phyloP scores from a whole-genome alignment of 768 basidiomycete genomes.

The Gyrodon lividus region DNA sequence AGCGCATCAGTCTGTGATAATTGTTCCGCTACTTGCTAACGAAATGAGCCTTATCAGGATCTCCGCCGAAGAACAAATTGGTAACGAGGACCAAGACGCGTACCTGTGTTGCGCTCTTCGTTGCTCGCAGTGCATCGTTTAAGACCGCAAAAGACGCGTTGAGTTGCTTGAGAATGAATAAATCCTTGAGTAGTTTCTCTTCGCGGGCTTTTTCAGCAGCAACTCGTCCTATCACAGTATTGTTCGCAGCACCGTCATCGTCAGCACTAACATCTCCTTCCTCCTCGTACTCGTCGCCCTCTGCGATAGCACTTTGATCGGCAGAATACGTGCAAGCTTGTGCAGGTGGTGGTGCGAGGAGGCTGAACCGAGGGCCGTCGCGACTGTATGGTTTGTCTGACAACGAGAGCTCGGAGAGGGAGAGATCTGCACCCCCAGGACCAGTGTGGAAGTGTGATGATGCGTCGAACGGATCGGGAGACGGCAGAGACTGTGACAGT shows the following conservation, averaged over 20 bases:
- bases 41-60: background rate
- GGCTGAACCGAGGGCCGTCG: constrained; percentile 34
- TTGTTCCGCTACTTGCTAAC: constrained; percentile 63
- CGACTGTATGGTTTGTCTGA: constrained; percentile 31
- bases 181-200: constrained; percentile 72
- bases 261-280: constrained; percentile 8
- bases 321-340: constrained; percentile 11
- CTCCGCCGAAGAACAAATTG: background rate
- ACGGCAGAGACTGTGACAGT: constrained; percentile 47
- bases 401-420: constrained; percentile 55
- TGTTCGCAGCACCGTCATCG: constrained; percentile 16
- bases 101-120: constrained; percentile 72
- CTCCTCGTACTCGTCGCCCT: constrained; percentile 24
- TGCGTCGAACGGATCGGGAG: constrained; percentile 30
- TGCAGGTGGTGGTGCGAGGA: constrained; percentile 30
- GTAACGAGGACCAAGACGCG: constrained; percentile 14
- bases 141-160: constrained; percentile 69
- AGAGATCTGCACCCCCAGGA: constrained; percentile 50
- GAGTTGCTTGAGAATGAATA: constrained; percentile 69
- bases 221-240: constrained; percentile 24
- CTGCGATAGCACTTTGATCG: constrained; percentile 26
- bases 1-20: constrained; percentile 70
- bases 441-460: constrained; percentile 37
- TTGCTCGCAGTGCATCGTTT: constrained; percentile 63
- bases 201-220: constrained; percentile 46